These are phyloP conservation scores for Falciphora oryzae DNA, from an alignment of 2,329 filamentous ascomycete genomes.

Conservation along the genomic window DNA sequence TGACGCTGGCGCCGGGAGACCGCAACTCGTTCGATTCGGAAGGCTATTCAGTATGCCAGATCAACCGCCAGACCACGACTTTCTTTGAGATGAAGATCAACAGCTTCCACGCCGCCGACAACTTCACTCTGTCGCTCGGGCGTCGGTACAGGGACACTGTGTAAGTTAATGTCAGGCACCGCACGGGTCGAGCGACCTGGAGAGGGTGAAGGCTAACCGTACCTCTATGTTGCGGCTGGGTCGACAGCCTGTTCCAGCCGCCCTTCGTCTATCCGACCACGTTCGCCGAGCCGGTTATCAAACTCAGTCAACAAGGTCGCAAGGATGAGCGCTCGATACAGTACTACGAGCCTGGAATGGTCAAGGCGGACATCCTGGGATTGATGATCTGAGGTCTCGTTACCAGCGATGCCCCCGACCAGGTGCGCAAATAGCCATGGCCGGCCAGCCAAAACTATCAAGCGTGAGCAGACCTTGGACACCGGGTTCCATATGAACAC, in stretches of 20 bases:
- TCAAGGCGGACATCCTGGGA: conserved; percentile 1
- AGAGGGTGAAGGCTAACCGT: not conserved
- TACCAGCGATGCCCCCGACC: too few species aligned
- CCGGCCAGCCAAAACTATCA: not conserved
- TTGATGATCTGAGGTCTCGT: not conserved
- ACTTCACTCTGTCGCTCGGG: conserved; percentile 20
- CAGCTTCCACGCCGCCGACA: conserved; percentile 17
- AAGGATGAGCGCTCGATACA: not conserved
- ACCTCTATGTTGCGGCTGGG: not conserved
- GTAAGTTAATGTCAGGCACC: conserved; percentile 14
- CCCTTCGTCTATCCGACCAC: conserved; percentile 1
- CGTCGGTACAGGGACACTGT: conserved; percentile 22
- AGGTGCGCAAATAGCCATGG: not conserved
- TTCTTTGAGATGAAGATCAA: conserved; percentile 20
- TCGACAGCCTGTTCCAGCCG: not conserved
- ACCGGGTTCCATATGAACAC: not conserved
- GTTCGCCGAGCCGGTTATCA: not conserved
- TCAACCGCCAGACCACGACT: conserved; percentile 4
- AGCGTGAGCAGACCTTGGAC: not conserved
- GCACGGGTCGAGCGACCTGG: not conserved
- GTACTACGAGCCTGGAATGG: conserved; percentile 1
- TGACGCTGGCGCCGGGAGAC: conserved; percentile 11
- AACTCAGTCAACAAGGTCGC: not conserved
- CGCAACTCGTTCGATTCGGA: conserved; percentile 14
- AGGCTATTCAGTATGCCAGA: conserved; percentile 11